These are phyloP conservation scores for Termitomyces sp. DNA, from an alignment of 768 basidiomycete species.

Conservation along the genomic window DNA sequence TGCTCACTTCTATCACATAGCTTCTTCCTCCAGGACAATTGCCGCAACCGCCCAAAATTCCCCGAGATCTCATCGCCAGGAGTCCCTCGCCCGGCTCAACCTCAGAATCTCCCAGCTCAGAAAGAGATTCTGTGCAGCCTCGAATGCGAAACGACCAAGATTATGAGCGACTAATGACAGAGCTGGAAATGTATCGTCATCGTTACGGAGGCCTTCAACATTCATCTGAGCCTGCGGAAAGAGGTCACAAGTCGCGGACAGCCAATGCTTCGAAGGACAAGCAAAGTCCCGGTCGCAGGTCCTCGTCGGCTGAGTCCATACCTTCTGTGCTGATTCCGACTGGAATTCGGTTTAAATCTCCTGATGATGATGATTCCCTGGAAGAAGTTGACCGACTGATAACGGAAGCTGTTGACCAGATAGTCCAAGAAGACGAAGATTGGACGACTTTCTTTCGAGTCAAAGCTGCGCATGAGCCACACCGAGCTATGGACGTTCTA, in stretches of 20 bases:
- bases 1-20: slow-evolving; percentile 17
- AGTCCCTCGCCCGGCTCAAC: slow-evolving; percentile 13
- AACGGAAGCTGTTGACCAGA: slow-evolving; percentile 33
- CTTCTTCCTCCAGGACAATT: slow-evolving; percentile 26
- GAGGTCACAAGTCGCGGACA: slow-evolving; percentile 1
- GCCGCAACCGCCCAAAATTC: slow-evolving; percentile 27
- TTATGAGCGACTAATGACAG: neutral
- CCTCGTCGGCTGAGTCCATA: neutral
- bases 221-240: neutral
- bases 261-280: neutral
- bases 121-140: slow-evolving; percentile 3
- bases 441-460: slow-evolving; percentile 43
- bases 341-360: slow-evolving; percentile 20
- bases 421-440: slow-evolving; percentile 36
- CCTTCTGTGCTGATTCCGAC: neutral
- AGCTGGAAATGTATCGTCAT: slow-evolving; percentile 3
- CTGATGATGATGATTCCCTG: slow-evolving; percentile 25
- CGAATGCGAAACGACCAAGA: neutral
- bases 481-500: slow-evolving; percentile 34
- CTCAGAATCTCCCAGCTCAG: slow-evolving; percentile 9
- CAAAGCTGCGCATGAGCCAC: slow-evolving; percentile 26
- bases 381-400: slow-evolving; percentile 38
- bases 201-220: neutral
- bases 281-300: neutral
- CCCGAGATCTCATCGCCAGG: slow-evolving; percentile 16